phyloP scores from a whole-genome alignment of 1,139 yeast genomes.

The Kodamaea arcana region DNA sequence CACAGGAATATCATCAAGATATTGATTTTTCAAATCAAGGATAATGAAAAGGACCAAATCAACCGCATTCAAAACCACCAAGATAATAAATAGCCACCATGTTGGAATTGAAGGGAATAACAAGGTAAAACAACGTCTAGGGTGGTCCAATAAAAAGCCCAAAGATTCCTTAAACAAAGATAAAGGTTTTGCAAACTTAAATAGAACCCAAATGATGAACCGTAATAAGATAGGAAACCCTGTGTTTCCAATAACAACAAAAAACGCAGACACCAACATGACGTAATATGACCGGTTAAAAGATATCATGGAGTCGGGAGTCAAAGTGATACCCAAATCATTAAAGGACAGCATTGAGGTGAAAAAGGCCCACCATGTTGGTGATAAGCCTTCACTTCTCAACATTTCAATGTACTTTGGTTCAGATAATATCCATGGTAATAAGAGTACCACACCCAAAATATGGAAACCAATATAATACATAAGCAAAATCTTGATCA shows the following conservation, averaged over 20 bases:
- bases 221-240: slow-evolving; percentile 85
- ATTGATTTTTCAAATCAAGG: slow-evolving; percentile 58
- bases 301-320: slow-evolving; percentile 71
- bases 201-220: slow-evolving; percentile 74
- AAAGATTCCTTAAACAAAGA: slow-evolving; percentile 70
- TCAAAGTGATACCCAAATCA: slow-evolving; percentile 78
- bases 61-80: slow-evolving; percentile 65
- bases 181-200: slow-evolving; percentile 61
- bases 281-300: slow-evolving; percentile 64
- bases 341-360: slow-evolving; percentile 74
- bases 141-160: slow-evolving; percentile 87
- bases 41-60: slow-evolving; percentile 79
- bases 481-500: slow-evolving; percentile 58
- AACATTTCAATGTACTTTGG: slow-evolving; percentile 41
- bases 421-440: slow-evolving; percentile 61
- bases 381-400: slow-evolving; percentile 53
- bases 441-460: slow-evolving; percentile 50
- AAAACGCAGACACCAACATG: slow-evolving; percentile 57
- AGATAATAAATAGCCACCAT: slow-evolving; percentile 84
- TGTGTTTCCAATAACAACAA: slow-evolving; percentile 86
- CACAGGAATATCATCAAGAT: slow-evolving; percentile 47
- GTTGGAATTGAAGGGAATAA: slow-evolving; percentile 91
- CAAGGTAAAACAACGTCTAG: slow-evolving; percentile 92
- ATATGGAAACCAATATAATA: slow-evolving; percentile 79
- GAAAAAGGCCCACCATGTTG: slow-evolving; percentile 92